Evolutionary conservation across 192 early-diverging fungal species (phyloP), one percentile per base, ranked within the genome.

Genomic region (Oehlia diaphana): DNA sequence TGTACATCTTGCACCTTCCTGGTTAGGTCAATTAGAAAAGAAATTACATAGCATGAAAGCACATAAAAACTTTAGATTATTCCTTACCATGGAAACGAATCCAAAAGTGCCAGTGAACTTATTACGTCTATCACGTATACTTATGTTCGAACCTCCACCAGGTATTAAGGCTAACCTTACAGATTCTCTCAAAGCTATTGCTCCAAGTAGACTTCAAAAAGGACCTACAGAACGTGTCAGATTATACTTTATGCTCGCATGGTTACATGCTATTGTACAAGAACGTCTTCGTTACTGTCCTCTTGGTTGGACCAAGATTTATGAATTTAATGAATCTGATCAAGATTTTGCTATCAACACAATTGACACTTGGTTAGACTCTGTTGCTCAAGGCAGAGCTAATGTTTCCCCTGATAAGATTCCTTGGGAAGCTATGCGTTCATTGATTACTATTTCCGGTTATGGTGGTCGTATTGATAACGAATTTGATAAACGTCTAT

Each of bases 271-370:
- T 1, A 88, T 99, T 23, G 91, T 97, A 8, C 87, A 96, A 80
- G 98, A 99, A 88, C 95, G 98, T 67, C 89, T 98, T 44, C 93
- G 98, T 12, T 99, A 99, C 83, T 92, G 92, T 21, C 98, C 98
- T 62, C 88, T 99, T 42, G 98, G 98, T 28, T 99, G 98, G 98
- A 93, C 96, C 13, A 97, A 96, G 85, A 79, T 85, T 2, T 99
- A 99, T 82, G 98, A 99, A 82, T 99, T 99, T 82, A 98, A 97
- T 83, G 98, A 99, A 79, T 93, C 97, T 7, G 98, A 99, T 84
- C 93, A 95, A 82, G 94, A 96, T 61, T 97, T 96, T 82, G 96
- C 94, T 0, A 80, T 98, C 42, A 88, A 87, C 21, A 95, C 96
- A 0, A 90, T 99, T 65, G 96, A 99, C 85, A 83, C 87, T 64